phyloP scores from a whole-genome alignment of 345 rosid species.

The Cardamine occulta region DNA sequence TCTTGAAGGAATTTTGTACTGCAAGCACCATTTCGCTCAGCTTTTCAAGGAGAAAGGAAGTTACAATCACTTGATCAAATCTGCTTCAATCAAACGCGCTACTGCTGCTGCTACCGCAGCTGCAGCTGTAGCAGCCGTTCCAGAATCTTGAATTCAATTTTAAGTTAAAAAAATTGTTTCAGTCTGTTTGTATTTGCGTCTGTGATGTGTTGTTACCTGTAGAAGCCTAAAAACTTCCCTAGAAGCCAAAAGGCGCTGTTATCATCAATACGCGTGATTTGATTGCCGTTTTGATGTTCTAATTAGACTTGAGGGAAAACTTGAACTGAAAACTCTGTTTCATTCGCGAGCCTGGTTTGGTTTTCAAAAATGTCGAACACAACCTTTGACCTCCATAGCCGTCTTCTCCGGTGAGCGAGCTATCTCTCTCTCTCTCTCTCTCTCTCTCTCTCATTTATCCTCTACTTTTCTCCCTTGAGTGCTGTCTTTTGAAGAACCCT shows the following conservation, averaged over 20 bases:
- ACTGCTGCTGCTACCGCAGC: conserved; percentile 67
- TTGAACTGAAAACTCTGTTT: background rate
- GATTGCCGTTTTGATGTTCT: conserved; percentile 1
- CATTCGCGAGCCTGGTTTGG: background rate
- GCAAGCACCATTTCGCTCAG: conserved; percentile 97
- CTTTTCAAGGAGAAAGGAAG: conserved; percentile 99
- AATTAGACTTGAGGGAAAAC: background rate
- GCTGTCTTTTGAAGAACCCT: conserved; percentile 17
- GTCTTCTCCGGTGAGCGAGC: conserved; percentile 54
- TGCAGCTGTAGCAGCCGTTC: conserved; percentile 64
- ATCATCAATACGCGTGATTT: background rate
- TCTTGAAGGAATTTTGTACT: conserved; percentile 85
- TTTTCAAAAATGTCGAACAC: conserved; percentile 48
- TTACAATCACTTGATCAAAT: conserved; percentile 89
- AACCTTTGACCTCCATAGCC: conserved; percentile 47
- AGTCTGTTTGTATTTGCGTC: conserved; percentile 4
- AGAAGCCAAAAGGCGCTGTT: background rate
- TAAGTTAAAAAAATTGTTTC: conserved; percentile 1
- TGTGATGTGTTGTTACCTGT: conserved; percentile 2
- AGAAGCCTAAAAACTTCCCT: too few relatives aligned
- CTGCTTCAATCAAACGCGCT: conserved; percentile 73
- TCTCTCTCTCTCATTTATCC: background rate
- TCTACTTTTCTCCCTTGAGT: background rate
- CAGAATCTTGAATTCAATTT: conserved; percentile 58
- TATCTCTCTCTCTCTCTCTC: conserved; percentile 12